These are phyloP conservation scores for Tilletiopsis washingtonensis DNA, from an alignment of 1,284 basidiomycete genomes.

Conservation along the genomic window DNA sequence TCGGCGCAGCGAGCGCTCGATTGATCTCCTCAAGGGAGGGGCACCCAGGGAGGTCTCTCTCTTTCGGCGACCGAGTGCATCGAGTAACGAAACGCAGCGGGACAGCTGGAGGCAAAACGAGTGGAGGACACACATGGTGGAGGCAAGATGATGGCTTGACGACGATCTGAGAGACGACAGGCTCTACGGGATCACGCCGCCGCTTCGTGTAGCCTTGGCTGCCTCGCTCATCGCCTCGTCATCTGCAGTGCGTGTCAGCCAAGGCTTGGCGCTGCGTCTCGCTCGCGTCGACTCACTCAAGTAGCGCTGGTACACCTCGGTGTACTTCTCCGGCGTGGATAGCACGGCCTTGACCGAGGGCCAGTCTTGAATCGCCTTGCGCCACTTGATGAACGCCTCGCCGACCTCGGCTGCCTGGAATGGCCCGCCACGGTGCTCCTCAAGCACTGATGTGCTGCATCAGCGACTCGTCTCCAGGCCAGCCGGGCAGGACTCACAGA, in stretches of 20 bases:
- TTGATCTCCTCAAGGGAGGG: no score
- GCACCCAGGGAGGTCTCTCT: no score
- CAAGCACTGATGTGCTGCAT: neutral
- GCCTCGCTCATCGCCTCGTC: conserved; percentile 58
- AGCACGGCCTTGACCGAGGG: neutral
- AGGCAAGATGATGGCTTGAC: no score
- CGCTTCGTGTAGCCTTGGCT: conserved; percentile 57
- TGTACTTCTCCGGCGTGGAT: neutral
- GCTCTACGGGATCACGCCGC: conserved; percentile 53
- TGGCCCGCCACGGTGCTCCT: neutral
- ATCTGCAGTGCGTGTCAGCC: no score
- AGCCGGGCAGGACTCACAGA: neutral
- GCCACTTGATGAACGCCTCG: neutral
- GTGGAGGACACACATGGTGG: no score
- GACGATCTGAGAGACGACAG: no score
- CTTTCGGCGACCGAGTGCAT: no score
- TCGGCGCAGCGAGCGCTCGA: no score
- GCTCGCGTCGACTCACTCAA: neutral
- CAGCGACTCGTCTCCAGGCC: neutral
- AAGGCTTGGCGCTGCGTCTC: neutral
- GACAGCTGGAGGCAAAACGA: no score
- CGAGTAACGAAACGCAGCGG: no score
- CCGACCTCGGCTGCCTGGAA: neutral
- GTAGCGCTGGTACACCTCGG: neutral
- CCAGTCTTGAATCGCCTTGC: neutral